Evolutionary conservation across 2,329 filamentous ascomycete genomes (phyloP).

Genomic region (Plenodomus tracheiphilus): DNA sequence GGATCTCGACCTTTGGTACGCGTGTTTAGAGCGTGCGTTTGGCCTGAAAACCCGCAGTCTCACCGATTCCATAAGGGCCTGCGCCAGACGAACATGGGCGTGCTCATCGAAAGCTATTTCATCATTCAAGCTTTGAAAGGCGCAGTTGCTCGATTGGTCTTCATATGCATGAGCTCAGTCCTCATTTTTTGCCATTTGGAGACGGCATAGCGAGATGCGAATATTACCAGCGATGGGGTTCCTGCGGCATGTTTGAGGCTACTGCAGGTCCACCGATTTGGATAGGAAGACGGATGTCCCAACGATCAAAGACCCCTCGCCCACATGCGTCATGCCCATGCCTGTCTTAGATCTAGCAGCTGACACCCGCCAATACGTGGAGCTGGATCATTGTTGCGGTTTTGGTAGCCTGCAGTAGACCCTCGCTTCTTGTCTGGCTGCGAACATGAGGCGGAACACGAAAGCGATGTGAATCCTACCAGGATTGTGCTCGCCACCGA

Average conservation of each 20-base stretch:
- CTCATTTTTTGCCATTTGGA: constrained; percentile 1
- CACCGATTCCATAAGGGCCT: no score
- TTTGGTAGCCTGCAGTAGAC: not conserved
- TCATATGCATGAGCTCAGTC: not conserved
- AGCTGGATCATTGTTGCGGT: not conserved
- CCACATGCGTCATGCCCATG: constrained; percentile 12
- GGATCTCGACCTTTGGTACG: not conserved
- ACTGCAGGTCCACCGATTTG: constrained; percentile 24
- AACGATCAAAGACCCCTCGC: constrained; percentile 7
- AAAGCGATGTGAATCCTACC: not conserved
- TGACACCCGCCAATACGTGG: not conserved
- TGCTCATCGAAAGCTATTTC: not conserved
- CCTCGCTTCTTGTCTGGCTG: not conserved
- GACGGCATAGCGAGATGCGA: constrained; percentile 2
- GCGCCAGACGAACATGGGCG: not conserved
- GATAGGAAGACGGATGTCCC: constrained; percentile 4
- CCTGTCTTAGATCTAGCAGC: constrained; percentile 1
- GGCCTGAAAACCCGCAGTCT: not conserved
- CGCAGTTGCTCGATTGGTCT: not conserved
- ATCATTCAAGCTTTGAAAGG: not conserved
- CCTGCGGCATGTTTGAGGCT: constrained; percentile 19
- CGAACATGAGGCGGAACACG: not conserved
- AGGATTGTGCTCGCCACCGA: not conserved
- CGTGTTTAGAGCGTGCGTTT: not conserved
- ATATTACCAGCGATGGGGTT: constrained; percentile 5